A percentile compares a stretch with the other conserved stretches of the same genome.
Evolutionary conservation across 106 monocot genomes (phyloP).

Genomic region (Dendrobium officinale): DNA sequence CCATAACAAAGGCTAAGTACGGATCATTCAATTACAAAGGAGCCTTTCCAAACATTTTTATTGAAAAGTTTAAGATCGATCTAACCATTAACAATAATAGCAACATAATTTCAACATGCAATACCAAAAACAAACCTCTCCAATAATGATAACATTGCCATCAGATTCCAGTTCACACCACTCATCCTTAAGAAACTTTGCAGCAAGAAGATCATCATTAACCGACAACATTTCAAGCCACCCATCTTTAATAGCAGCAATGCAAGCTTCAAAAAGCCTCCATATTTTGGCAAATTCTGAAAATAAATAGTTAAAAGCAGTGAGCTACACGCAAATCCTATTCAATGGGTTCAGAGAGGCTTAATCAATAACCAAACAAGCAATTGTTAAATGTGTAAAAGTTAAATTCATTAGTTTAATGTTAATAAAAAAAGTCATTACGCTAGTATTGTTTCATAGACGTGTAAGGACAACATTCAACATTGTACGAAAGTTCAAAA

Average conservation of each 20-base stretch:
- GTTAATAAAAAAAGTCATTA: background rate
- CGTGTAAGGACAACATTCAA: too few species aligned
- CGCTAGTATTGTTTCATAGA: too few species aligned
- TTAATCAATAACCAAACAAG: background rate
- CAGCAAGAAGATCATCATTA: conserved; percentile 13
- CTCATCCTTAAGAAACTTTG: conserved; percentile 65
- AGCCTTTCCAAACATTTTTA: background rate
- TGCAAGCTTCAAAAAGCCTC: conserved; percentile 48
- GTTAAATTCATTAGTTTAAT: background rate
- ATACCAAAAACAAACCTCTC: conserved; percentile 40
- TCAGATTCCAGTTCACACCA: conserved; percentile 42
- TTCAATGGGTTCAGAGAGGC: too few species aligned
- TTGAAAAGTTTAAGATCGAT: background rate
- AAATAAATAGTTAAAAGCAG: background rate
- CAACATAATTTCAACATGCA: conserved; percentile 6
- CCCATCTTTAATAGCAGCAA: conserved; percentile 34
- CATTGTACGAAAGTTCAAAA: too few species aligned
- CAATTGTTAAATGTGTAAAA: background rate
- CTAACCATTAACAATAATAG: background rate
- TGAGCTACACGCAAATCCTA: background rate
- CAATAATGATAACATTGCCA: conserved; percentile 14
- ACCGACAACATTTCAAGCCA: conserved; percentile 39
- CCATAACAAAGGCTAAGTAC: background rate
- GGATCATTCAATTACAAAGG: background rate
- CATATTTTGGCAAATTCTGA: conserved; percentile 16